Evolutionary conservation across 2,329 filamentous ascomycete species (phyloP), one percentile per base, ranked within the genome.

Genomic region (Pseudocercospora vitis): DNA sequence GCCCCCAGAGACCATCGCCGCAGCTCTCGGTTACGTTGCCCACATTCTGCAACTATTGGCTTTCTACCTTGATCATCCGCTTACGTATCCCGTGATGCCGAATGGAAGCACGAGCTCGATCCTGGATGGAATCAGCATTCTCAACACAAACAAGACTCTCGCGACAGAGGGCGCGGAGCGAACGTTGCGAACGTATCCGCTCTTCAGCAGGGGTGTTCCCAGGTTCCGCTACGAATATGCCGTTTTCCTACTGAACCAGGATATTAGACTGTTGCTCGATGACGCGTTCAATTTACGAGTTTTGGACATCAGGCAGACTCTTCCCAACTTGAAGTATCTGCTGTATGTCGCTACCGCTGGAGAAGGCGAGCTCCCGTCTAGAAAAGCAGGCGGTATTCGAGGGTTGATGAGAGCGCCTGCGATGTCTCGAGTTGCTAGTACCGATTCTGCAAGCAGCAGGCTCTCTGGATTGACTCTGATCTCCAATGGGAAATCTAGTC

Each of bases 231-330:
- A 97, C 71, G 92, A 97, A 65, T 99, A 97, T 70, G 94, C 80
- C 8, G 94, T 96, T 68, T 99, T 97, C 65, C 76, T 97, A n/a
- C 80, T 99, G 11, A 97, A 97, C 75, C 96, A 97, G 73, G 78
- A 97, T 67, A 91, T 99, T 52, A 91, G 97, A 63, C 77, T 85
- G 44, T 68, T 87, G 8, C 75, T 83, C 63, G 73, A 73, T 16
- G 81, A 78, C 55, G 73, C 76, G 1, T 85, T 91, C 60, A 87
- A 87, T 0, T 76, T 96, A 9, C 85, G 86, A 42, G 85, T 95
- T 1, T 81, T 96, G 58, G 94, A 99, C 66, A 90, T 96, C 14
- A 82, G 94, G 3, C 90, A 97, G 63, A 95, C 92, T 0, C 75
- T 97, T 5, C 91, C 92, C 1, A 99, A 99, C 67, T 76, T 99